Base-by-base conservation (phyloP, 2,329 filamentous ascomycete genomes). In the Colletotrichum zoysiae region DNA sequence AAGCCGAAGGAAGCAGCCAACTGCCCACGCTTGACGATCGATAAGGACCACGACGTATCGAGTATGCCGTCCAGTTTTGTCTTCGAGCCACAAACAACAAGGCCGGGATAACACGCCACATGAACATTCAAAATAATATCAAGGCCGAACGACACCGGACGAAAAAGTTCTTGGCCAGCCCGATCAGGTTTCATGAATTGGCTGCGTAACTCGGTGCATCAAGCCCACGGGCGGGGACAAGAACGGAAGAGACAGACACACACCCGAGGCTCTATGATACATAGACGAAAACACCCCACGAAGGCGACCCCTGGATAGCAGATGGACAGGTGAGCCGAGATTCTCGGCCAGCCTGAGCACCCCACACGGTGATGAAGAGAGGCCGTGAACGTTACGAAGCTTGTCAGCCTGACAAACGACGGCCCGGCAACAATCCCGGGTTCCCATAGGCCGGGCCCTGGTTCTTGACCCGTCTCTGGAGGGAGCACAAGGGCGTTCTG, bases 211-310 rank as follows among this genome's bases (percentile, higher is more conserved):
- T 57, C n/a, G 33, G 14, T 16, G 5, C 26, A 60, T 35, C 18
- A 23, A 50, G 18, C 12, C 55, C 14, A 8, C 11, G 18, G 44
- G 26, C 33, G 12, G 55, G 38, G n/a, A 30, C 23, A 26, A 33
- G 48, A 50, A 35, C 40, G 20, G 26, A n/a, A 23, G 30, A 57
- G 42, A 56, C n/a, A n/a, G n/a, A n/a, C n/a, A n/a, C n/a, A n/a
- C 35, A 70, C 30, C 63, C 64, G 64, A 70, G 59, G 35, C 46
- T 57, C 68, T 51, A 48, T 40, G 38, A 44, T 51, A 33, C 57
- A 35, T 11, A 18, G 57, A 42, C 57, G 57, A 57, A 38, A 56
- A 59, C 57, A 67, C 40, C 33, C 68, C 68, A 62, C 35, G 40
- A 58, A 30, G 35, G 35, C 51, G 57, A 33, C 51, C 58, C 44